Conservation (phyloP, 2,329 filamentous ascomycete species). For the Corinectria fuckeliana region DNA sequence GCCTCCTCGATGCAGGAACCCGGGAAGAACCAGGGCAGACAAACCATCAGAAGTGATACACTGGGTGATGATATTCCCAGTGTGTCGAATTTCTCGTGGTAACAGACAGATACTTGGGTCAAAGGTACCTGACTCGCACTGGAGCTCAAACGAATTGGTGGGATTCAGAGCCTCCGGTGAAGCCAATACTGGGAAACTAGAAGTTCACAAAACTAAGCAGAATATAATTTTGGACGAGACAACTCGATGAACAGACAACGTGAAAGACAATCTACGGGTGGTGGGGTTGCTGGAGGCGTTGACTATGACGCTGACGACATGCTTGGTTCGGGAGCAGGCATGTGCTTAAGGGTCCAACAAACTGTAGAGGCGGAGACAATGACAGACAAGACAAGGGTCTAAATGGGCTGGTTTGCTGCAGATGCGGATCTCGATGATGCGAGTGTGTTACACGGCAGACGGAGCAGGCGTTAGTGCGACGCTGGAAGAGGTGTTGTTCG, state of each 20-base stretch:
- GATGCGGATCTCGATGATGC: conserved; percentile 39
- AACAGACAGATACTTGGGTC: background rate
- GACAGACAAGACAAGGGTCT: background rate
- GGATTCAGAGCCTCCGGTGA: conserved; percentile 5
- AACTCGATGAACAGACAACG: background rate
- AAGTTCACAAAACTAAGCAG: conserved; percentile 15
- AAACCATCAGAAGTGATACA: conserved; percentile 1
- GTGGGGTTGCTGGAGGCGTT: background rate
- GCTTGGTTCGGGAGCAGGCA: background rate
- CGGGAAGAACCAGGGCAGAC: background rate
- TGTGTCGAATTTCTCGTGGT: background rate
- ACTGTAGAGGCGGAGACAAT: background rate
- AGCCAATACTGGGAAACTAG: background rate
- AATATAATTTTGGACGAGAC: conserved; percentile 8
- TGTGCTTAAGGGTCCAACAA: background rate
- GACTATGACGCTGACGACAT: background rate
- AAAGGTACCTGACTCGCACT: background rate
- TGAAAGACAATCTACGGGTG: background rate
- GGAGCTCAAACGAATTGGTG: background rate
- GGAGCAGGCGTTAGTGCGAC: conserved; percentile 17
- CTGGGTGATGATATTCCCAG: background rate
- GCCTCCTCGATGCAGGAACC: conserved; percentile 23
- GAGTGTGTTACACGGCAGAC: conserved; percentile 31
- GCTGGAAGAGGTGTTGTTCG: conserved; percentile 1
- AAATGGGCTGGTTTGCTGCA: conserved; percentile 24